Base-by-base conservation (phyloP, 192 early-diverging fungal species). In the Backusella liffmaniae region DNA sequence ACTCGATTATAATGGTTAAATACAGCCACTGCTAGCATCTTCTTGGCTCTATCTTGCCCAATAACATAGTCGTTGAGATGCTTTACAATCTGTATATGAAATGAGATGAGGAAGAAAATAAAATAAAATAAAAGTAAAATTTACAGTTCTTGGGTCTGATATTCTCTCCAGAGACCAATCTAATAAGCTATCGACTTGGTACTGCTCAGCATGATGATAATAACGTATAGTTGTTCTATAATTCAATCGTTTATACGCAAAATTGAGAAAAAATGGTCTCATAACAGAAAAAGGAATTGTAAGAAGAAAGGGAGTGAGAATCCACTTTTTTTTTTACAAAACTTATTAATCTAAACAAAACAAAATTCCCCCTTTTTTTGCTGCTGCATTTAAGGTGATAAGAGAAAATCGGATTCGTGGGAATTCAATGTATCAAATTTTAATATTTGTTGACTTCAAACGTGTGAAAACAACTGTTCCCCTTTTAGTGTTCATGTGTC, bases 31-130 rank as follows among this genome's bases (percentile, higher is more conserved):
- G 95, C 86, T 51, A 96, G 79, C 12, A 88, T 92, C 82, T 91
- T 91, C 78, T 96, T 96, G 23, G 95, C 88, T 26, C 87, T 84
- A 41, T 93, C 91, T 80, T 96, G 95, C 12, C 94, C 94, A 72
- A 96, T 94, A 15, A 96, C 91, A 79, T 94, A 94, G 67, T 95
- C 92, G 80, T 96, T 91, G 82, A 96, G 73, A 70, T 94, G 90
- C 68, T 90, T 88, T 71, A 91, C 88, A 76, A 93, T 93, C 91
- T 93, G 10, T 36, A 26, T 62, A 29, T 29, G 26, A 30, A 21
- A 62, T 62, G 56, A 26, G 56, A 62, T 62, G 56, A 62, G 56
- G 26, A 62, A 5, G 53, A 56, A 29, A 62, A 29, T 29, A 29
- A 62, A 62, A 29, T 29, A 29, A 62, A 12, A 62, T 12, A 29